Conservation (phyloP, 2,329 filamentous ascomycete genomes). For the Penicillium verrucosum region DNA sequence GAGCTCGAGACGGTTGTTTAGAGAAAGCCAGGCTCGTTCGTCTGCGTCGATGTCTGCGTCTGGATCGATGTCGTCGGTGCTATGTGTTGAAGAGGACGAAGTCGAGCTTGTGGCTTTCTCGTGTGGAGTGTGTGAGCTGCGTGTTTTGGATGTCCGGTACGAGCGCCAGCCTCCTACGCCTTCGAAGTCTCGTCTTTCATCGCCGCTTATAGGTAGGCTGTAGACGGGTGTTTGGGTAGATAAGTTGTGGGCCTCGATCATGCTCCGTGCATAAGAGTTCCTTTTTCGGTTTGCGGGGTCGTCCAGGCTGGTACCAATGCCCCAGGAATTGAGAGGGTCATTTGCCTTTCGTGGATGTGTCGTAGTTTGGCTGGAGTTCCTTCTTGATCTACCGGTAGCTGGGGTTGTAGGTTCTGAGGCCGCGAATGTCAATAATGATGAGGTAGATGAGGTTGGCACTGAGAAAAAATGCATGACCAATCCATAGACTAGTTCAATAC, state of each 20-base stretch:
- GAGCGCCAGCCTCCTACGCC: constrained; percentile 43
- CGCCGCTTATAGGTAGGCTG: constrained; percentile 30
- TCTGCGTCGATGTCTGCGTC: constrained; percentile 25
- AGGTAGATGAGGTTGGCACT: constrained; percentile 25
- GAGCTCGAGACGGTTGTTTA: constrained; percentile 39
- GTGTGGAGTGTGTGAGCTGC: constrained; percentile 6
- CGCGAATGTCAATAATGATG: constrained; percentile 30
- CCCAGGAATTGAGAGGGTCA: constrained; percentile 10
- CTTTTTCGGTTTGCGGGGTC: constrained; percentile 8
- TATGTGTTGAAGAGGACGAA: constrained; percentile 26
- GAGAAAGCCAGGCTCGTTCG: constrained; percentile 38
- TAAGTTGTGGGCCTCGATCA: constrained; percentile 22
- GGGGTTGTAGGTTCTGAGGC: constrained; percentile 30
- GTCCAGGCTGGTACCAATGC: constrained; percentile 1
- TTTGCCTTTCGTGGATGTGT: constrained; percentile 11
- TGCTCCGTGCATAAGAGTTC: constrained; percentile 19
- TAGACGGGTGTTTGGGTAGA: constrained; percentile 12
- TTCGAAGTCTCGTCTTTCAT: constrained; percentile 43
- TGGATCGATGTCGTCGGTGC: constrained; percentile 19
- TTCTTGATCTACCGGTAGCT: constrained; percentile 18
- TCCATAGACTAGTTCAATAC: constrained; percentile 60
- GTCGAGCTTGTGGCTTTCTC: constrained; percentile 22
- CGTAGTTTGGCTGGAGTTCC: constrained; percentile 24
- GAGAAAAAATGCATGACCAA: constrained; percentile 57
- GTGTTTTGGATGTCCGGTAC: constrained; percentile 13